These are phyloP conservation scores for Herpotrichia juniperi DNA, from an alignment of 2,329 filamentous ascomycete species.

Conservation along the genomic window DNA sequence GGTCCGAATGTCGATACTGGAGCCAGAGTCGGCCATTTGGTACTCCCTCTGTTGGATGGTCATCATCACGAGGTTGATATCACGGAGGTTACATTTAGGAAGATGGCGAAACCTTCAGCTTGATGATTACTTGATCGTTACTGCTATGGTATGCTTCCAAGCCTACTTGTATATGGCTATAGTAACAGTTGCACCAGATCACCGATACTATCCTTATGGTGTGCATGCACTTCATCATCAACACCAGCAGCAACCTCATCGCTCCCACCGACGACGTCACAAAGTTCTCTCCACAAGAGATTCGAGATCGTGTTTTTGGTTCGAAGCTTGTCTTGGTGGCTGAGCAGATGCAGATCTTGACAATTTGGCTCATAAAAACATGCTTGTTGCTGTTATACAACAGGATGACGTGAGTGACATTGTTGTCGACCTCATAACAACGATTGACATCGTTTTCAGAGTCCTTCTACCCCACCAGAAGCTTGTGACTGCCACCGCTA, in stretches of 20 bases:
- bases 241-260: slow-evolving; percentile 44
- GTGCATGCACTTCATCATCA: slow-evolving; percentile 38
- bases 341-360: slow-evolving; percentile 59
- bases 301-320: slow-evolving; percentile 54
- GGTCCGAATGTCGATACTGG: slow-evolving; percentile 32
- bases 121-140: slow-evolving; percentile 44
- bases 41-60: slow-evolving; percentile 42
- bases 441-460: background rate
- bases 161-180: background rate
- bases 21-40: slow-evolving; percentile 42
- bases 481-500: slow-evolving; percentile 50
- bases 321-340: slow-evolving; percentile 61
- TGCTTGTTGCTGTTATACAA: slow-evolving; percentile 62
- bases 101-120: slow-evolving; percentile 39
- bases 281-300: slow-evolving; percentile 43
- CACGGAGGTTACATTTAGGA: slow-evolving; percentile 35
- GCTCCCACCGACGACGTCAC: slow-evolving; percentile 38
- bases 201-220: slow-evolving; percentile 42
- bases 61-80: slow-evolving; percentile 33
- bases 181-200: slow-evolving; percentile 20
- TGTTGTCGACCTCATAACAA: slow-evolving; percentile 14
- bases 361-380: slow-evolving; percentile 59
- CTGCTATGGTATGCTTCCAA: slow-evolving; percentile 36
- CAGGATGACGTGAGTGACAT: slow-evolving; percentile 51
- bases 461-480: slow-evolving; percentile 30